Evolutionary conservation across 768 basidiomycete genomes (phyloP), one percentile per base, ranked within the genome.

Genomic region (Lentinula sp.): DNA sequence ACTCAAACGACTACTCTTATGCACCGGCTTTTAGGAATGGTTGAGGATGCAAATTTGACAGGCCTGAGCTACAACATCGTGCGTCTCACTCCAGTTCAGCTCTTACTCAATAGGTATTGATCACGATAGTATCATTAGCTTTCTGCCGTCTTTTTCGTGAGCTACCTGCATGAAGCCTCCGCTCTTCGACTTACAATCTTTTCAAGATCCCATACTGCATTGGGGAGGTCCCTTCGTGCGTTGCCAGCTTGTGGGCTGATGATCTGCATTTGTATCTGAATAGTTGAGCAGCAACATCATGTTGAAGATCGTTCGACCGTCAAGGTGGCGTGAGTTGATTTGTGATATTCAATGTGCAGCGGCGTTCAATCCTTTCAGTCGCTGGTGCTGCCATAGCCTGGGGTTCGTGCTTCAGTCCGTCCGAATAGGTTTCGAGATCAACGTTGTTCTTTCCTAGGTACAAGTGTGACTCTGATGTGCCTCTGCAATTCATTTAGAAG

Each of bases 51-150:
- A 2, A 49, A 69, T 28, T 57, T 75, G 56, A 64, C 59, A 15
- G 74, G 74, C 18, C 63, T 75, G 61, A 70, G 69, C 50, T 75
- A 75, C 62, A 75, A 75, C 56, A 66, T 74, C 40, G 73, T 74
- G 61, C 23, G 73, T 67, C 1, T 37, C 3, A 15, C 21, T 10
- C 40, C 32, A 28, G 28, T 21, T 15, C 10, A 34, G 31, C 57
- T 8, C 35, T 2, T n/a, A 21, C 9, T 39, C 42, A 5, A 32
- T n/a, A 23, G 16, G 37, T 18, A 13, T 31, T 64, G 13, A 34
- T 40, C 16, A 55, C 15, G 13, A 35, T 46, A 13, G 28, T 43
- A 45, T 9, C 15, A 32, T 23, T 49, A 75, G 73, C 63, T 74
- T 48, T 68, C 74, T 42, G 74, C 72, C 1, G 72, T 73, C n/a